Evolutionary conservation across 2,329 filamentous ascomycete species (phyloP).

Genomic region (Trichoderma simmonsii): DNA sequence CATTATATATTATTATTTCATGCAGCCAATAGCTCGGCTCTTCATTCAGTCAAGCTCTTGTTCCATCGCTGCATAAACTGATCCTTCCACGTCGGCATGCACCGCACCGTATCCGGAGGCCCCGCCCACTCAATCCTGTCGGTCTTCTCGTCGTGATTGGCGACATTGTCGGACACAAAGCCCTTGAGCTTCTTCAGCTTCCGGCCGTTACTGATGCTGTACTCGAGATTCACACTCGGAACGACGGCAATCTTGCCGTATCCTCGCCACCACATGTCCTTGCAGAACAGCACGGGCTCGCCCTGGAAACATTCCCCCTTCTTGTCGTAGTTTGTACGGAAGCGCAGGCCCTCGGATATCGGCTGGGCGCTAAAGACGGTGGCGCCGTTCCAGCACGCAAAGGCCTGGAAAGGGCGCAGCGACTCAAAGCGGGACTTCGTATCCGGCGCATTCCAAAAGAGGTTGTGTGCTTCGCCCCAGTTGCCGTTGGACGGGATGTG

Average conservation of each 20-base stretch:
- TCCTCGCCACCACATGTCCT: slow-evolving; percentile 53
- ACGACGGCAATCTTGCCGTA: slow-evolving; percentile 54
- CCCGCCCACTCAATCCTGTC: slow-evolving; percentile 42
- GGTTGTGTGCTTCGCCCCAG: slow-evolving; percentile 47
- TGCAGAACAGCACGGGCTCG: slow-evolving; percentile 55
- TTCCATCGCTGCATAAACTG: slow-evolving; percentile 43
- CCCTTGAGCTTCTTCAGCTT: slow-evolving; percentile 51
- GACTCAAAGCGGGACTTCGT: slow-evolving; percentile 33
- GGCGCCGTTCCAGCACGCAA: slow-evolving; percentile 60
- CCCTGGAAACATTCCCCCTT: slow-evolving; percentile 50
- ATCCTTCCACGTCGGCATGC: slow-evolving; percentile 41
- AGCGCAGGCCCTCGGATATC: slow-evolving; percentile 43
- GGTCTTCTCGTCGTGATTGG: slow-evolving; percentile 27
- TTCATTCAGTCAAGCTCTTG: slow-evolving; percentile 17
- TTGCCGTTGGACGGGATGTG: slow-evolving; percentile 47
- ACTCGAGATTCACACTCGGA: slow-evolving; percentile 54
- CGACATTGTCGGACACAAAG: slow-evolving; percentile 39
- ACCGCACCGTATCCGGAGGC: slow-evolving; percentile 47
- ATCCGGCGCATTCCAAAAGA: slow-evolving; percentile 50
- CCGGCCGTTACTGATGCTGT: slow-evolving; percentile 44
- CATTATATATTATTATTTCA: neutral
- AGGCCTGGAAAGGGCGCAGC: slow-evolving; percentile 55
- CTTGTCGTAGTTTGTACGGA: slow-evolving; percentile 35
- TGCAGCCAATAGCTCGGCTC: neutral
- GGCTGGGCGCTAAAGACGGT: slow-evolving; percentile 47